A percentile compares a stretch with the other conserved stretches of the same genome.
Conservation (phyloP, 306 rosid genomes). For the Gleditsia sinensis region DNA sequence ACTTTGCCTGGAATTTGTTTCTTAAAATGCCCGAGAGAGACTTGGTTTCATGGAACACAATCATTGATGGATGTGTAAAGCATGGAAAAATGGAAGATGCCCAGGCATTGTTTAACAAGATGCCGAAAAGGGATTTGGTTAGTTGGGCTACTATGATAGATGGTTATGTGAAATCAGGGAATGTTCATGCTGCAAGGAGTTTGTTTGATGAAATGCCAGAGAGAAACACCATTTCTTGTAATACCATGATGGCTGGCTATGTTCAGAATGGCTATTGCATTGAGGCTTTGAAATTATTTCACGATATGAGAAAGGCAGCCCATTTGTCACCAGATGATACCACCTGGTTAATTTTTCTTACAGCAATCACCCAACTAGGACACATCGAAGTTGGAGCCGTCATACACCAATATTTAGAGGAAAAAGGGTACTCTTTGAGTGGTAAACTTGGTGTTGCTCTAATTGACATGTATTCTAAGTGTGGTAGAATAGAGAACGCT, state of each 20-base stretch:
- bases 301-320: conserved; percentile 46
- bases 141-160: conserved; percentile 78
- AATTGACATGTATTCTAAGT: conserved; percentile 78
- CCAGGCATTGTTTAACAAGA: conserved; percentile 43
- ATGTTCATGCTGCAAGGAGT: conserved; percentile 49
- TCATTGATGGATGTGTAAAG: conserved; percentile 72
- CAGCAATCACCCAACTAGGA: conserved; percentile 65
- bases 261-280: conserved; percentile 56
- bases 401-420: conserved; percentile 51
- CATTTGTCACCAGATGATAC: conserved; percentile 53
- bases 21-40: conserved; percentile 63
- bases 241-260: conserved; percentile 80
- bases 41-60: conserved; percentile 77
- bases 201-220: conserved; percentile 74
- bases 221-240: conserved; percentile 57
- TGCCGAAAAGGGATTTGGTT: conserved; percentile 58
- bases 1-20: conserved; percentile 63
- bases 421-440: conserved; percentile 44
- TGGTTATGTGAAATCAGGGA: conserved; percentile 62
- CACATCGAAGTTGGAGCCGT: conserved; percentile 52
- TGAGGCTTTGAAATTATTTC: conserved; percentile 69
- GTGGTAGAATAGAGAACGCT: conserved; percentile 70
- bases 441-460: conserved; percentile 71
- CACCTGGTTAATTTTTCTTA: conserved; percentile 59
- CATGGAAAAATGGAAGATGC: conserved; percentile 64